Conservation (phyloP, 192 early-diverging fungal species). For the Endogone sp. region DNA sequence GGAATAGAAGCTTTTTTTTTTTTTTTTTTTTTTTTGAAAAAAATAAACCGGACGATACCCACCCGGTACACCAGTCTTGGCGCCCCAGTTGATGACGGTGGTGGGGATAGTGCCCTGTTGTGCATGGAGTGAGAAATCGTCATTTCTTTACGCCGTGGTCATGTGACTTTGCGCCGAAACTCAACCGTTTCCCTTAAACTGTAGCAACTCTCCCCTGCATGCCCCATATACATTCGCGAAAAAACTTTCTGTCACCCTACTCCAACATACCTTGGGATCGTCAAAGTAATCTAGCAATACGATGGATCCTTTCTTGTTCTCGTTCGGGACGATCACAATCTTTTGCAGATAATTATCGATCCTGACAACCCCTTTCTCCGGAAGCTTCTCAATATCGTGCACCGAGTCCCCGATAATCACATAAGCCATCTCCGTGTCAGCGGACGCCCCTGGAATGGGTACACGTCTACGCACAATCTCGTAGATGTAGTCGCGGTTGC, state of each 20-base stretch:
- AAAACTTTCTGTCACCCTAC: not conserved
- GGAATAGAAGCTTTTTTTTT: no score
- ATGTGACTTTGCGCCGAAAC: not conserved
- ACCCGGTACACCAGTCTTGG: conserved; percentile 35
- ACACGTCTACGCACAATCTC: conserved; percentile 19
- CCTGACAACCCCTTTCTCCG: conserved; percentile 35
- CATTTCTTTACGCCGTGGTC: not conserved
- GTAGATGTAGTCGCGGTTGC: conserved; percentile 46
- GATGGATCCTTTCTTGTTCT: conserved; percentile 38
- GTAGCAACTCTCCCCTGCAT: no score
- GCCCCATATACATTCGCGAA: no score
- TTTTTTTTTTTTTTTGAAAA: no score
- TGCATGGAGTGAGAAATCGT: not conserved
- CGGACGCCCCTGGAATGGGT: not conserved
- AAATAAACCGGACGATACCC: not conserved
- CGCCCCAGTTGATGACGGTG: conserved; percentile 36
- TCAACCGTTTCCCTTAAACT: not conserved
- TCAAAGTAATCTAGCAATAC: conserved; percentile 51
- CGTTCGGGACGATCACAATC: conserved; percentile 36
- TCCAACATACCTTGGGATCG: conserved; percentile 41
- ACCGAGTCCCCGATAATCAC: conserved; percentile 29
- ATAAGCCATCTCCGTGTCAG: conserved; percentile 5
- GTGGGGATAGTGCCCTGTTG: conserved; percentile 30
- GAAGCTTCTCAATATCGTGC: conserved; percentile 15
- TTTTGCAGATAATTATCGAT: conserved; percentile 48